Percentiles rank a stretch among this genome's conserved stretches.
Evolutionary conservation across 2,329 filamentous ascomycete species (phyloP).

Genomic region (Alternaria incomplexa): DNA sequence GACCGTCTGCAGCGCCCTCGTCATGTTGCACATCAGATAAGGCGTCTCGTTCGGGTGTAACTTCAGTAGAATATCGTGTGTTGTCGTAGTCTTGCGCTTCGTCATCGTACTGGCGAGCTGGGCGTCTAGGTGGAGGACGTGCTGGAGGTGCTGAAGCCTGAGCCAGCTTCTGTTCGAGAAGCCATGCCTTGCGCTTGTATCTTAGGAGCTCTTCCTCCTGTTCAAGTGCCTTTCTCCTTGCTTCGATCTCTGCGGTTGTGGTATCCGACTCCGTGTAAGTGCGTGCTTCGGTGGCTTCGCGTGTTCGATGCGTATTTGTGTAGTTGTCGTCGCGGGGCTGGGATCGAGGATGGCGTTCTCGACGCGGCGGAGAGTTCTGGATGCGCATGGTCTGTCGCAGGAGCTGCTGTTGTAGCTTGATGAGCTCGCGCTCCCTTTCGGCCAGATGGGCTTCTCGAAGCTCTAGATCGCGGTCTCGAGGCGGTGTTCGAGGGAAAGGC

Average conservation of each 20-base stretch:
- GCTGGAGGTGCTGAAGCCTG: neutral
- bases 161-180: conserved; percentile 13
- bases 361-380: neutral
- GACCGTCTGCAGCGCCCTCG: neutral
- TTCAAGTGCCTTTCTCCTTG: conserved; percentile 9
- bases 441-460: conserved; percentile 12
- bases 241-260: conserved; percentile 4
- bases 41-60: neutral
- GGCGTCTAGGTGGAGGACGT: neutral
- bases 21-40: neutral
- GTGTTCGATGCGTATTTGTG: neutral
- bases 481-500: neutral
- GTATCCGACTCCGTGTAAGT: neutral
- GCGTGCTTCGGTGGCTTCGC: neutral
- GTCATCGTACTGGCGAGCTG: neutral
- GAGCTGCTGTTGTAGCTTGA: conserved; percentile 12
- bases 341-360: neutral
- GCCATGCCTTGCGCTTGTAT: conserved; percentile 14
- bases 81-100: neutral
- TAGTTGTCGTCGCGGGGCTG: neutral
- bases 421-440: conserved; percentile 11
- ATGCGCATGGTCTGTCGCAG: neutral
- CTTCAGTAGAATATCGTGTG: neutral
- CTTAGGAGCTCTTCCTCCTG: conserved; percentile 12
- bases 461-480: conserved; percentile 1